Base-by-base conservation (phyloP, 805 yeast species). In the Kockiozyma suomiensis region DNA sequence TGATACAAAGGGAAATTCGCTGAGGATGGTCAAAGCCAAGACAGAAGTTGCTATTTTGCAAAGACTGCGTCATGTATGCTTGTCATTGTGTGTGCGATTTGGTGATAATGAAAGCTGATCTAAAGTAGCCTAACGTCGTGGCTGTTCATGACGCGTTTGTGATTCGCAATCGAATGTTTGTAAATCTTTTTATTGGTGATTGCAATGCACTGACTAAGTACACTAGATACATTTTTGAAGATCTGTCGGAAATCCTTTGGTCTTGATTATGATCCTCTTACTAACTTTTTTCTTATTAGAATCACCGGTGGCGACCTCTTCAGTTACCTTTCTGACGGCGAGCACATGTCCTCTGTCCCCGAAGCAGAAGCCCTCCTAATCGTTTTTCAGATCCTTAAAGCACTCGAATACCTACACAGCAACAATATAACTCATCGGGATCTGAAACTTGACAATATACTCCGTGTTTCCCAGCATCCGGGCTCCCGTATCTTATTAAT, bases 351-450 rank as follows among this genome's bases (percentile, higher is more conserved):
- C 1, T 69, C 83, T 0, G 64, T 85, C 0, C 73, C 83, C 0
- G 90, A 85, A 66, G 77, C 80, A 40, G 87, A 85, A 66, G 71
- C 82, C 0, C 66, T 85, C 10, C 66, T 84, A 0, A 79, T 85
- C 3, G 74, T 80, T 0, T 85, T 72, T 63, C 92, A 87, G 68
- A 74, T 86, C 1, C 70, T 84, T 30, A 73, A 75, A 50, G 90
- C 88, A 0, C 70, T 87, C 12, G 68, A 73, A 30, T 85, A 84
- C 70, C 73, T 87, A 49, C 89, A 85, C 64, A 66, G 70, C 3
- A 72, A 76, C 12, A 81, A 82, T 5, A 75, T 86, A n/a, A 85
- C 82, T 3, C 90, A 86, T 66, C 73, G 90, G 38, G 91, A 86
- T 72, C 70, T 86, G 43, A 86, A 86, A 67, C 70, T 85, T 37